These are phyloP conservation scores for Tetrapisispora phaffii DNA, from an alignment of 805 yeast genomes.

Conservation along the genomic window DNA sequence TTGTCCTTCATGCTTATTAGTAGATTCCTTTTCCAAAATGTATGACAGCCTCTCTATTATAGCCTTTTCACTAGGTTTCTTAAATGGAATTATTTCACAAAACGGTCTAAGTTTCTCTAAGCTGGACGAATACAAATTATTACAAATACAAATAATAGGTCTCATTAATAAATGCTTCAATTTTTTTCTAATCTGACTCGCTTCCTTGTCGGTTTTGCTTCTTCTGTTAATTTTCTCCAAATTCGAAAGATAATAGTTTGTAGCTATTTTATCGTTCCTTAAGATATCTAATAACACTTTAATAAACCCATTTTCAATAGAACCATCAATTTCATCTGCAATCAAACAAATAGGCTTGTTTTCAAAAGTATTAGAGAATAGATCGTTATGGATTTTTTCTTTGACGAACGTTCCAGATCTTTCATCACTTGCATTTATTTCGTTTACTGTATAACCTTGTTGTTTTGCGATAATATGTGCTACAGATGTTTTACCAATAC, in stretches of 20 bases:
- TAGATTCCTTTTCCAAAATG: constrained; percentile 48
- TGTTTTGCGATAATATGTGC: constrained; percentile 78
- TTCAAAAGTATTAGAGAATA: constrained; percentile 54
- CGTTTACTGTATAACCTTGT: constrained; percentile 70
- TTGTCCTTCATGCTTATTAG: not conserved
- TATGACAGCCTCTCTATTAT: constrained; percentile 39
- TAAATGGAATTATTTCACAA: constrained; percentile 63
- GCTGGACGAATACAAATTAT: constrained; percentile 68
- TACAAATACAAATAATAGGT: constrained; percentile 89
- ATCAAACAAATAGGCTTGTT: constrained; percentile 74
- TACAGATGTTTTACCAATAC: constrained; percentile 84
- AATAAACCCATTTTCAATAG: constrained; percentile 56
- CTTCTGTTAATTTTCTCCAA: constrained; percentile 9
- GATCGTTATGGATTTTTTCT: constrained; percentile 50
- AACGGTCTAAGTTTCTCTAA: constrained; percentile 64
- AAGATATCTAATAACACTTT: constrained; percentile 47
- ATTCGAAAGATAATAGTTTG: constrained; percentile 21
- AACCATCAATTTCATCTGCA: constrained; percentile 86
- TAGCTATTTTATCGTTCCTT: constrained; percentile 46
- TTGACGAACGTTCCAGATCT: constrained; percentile 49
- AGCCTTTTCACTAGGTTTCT: constrained; percentile 43
- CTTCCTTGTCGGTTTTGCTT: constrained; percentile 8
- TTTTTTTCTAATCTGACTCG: constrained; percentile 26
- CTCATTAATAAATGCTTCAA: constrained; percentile 45
- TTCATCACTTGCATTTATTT: constrained; percentile 80